Percentiles rank a stretch among this genome's conserved stretches.
Evolutionary conservation across 164 flowering plant genomes (phyloP).

Genomic region (Stephania cephalantha): DNA sequence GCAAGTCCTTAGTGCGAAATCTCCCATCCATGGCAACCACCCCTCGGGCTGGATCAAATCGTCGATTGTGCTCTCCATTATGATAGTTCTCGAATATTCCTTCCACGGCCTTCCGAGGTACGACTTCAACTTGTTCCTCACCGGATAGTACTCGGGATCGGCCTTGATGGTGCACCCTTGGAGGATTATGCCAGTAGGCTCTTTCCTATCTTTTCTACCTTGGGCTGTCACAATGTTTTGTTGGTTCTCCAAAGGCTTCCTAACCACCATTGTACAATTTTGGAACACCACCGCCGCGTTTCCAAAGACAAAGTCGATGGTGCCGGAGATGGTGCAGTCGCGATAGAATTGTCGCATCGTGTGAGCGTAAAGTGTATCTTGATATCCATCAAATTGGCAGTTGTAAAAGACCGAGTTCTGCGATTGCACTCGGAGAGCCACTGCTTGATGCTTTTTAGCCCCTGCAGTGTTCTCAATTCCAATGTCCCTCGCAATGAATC

Average conservation of each 20-base stretch:
- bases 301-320: conserved; percentile 78
- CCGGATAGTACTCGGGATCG: conserved; percentile 22
- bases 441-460: conserved; percentile 59
- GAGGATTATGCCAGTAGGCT: conserved; percentile 36
- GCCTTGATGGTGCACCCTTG: conserved; percentile 47
- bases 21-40: conserved; percentile 48
- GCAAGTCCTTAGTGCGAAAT: conserved; percentile 28
- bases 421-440: conserved; percentile 54
- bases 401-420: conserved; percentile 58
- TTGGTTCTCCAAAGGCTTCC: conserved; percentile 48
- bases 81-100: conserved; percentile 35
- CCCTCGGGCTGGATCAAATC: conserved; percentile 42
- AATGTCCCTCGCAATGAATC: conserved; percentile 66
- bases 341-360: conserved; percentile 72
- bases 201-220: conserved; percentile 32
- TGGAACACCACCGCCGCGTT: conserved; percentile 61
- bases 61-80: conserved; percentile 43
- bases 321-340: conserved; percentile 67
- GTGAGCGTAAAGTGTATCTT: conserved; percentile 68
- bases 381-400: conserved; percentile 65
- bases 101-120: conserved; percentile 71
- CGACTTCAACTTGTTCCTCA: conserved; percentile 18
- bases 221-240: conserved; percentile 50
- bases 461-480: conserved; percentile 84
- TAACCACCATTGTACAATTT: conserved; percentile 48